Evolutionary conservation across 352 stramenopile genomes (phyloP).

Genomic region (Pythium monospermum): DNA sequence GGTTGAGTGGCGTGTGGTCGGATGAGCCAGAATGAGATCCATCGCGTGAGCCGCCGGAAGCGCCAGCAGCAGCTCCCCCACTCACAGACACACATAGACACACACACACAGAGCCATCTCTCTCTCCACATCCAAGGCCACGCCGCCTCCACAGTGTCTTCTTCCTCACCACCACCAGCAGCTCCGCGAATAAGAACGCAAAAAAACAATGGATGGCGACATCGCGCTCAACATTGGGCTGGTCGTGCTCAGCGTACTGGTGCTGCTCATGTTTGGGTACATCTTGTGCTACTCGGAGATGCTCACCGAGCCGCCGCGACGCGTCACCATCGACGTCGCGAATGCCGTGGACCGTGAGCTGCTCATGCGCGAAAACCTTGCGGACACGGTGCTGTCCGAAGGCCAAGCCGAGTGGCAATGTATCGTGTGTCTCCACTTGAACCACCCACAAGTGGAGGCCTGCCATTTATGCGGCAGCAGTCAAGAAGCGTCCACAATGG

Average conservation of each 20-base stretch:
- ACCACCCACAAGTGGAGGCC: slow-evolving; percentile 26
- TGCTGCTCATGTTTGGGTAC: slow-evolving; percentile 19
- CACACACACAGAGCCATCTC: no score
- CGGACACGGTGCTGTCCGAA: slow-evolving; percentile 32
- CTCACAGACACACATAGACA: no score
- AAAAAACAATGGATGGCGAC: not conserved
- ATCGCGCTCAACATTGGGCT: slow-evolving; percentile 14
- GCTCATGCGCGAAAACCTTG: slow-evolving; percentile 32
- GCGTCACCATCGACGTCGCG: slow-evolving; percentile 20
- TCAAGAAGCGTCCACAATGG: slow-evolving; percentile 25
- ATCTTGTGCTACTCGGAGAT: slow-evolving; percentile 21
- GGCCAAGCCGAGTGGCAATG: slow-evolving; percentile 41
- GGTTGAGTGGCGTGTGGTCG: no score
- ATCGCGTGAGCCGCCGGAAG: no score
- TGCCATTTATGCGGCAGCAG: slow-evolving; percentile 33
- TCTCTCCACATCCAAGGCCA: no score
- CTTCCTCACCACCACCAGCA: not conserved
- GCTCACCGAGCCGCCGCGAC: slow-evolving; percentile 6
- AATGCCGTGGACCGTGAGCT: slow-evolving; percentile 22
- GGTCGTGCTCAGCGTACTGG: slow-evolving; percentile 16
- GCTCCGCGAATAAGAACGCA: slow-evolving; percentile 5
- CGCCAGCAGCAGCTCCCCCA: no score
- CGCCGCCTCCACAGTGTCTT: no score
- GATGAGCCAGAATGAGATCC: no score
- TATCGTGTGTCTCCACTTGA: slow-evolving; percentile 42